These are phyloP conservation scores for Leishmania major DNA, from an alignment of 208 protist species.

Conservation along the genomic window DNA sequence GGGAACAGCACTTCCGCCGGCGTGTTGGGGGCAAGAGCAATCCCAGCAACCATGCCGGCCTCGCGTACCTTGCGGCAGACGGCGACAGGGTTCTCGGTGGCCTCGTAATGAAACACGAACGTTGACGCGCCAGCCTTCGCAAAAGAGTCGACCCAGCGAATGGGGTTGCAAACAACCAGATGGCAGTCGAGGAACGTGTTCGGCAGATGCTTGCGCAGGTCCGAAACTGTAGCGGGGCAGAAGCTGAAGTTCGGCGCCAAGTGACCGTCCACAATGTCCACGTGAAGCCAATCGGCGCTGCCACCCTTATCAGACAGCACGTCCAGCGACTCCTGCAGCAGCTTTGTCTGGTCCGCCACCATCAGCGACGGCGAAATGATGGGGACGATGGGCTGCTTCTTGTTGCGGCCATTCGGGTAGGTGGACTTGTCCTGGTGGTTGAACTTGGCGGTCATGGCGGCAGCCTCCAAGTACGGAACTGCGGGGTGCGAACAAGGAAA, in stretches of 20 bases:
- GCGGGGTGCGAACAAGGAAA: not conserved
- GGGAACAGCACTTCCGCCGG: constrained; percentile 39
- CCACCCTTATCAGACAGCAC: constrained; percentile 76
- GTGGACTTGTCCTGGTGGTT: constrained; percentile 42
- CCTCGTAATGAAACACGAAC: constrained; percentile 95
- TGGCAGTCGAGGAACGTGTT: constrained; percentile 94
- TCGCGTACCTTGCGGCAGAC: constrained; percentile 74
- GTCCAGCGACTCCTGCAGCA: constrained; percentile 76
- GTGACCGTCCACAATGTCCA: constrained; percentile 97
- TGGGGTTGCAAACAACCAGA: constrained; percentile 94
- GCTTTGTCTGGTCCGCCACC: constrained; percentile 79
- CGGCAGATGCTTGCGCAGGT: constrained; percentile 83
- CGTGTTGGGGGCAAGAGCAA: constrained; percentile 96
- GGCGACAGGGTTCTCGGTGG: constrained; percentile 41
- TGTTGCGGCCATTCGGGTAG: constrained; percentile 54
- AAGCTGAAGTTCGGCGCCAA: constrained; percentile 98
- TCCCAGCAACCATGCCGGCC: constrained; percentile 87
- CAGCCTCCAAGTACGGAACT: not conserved
- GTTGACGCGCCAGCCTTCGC: constrained; percentile 84
- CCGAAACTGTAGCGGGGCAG: constrained; percentile 91
- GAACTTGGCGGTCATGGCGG: constrained; percentile 6
- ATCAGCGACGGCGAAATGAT: constrained; percentile 93
- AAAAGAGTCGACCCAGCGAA: constrained; percentile 84
- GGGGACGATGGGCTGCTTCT: constrained; percentile 31
- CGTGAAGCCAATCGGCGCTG: constrained; percentile 95